These are phyloP conservation scores for Pseudogymnoascus sp. DNA, from an alignment of 2,329 filamentous ascomycete genomes.

Conservation along the genomic window DNA sequence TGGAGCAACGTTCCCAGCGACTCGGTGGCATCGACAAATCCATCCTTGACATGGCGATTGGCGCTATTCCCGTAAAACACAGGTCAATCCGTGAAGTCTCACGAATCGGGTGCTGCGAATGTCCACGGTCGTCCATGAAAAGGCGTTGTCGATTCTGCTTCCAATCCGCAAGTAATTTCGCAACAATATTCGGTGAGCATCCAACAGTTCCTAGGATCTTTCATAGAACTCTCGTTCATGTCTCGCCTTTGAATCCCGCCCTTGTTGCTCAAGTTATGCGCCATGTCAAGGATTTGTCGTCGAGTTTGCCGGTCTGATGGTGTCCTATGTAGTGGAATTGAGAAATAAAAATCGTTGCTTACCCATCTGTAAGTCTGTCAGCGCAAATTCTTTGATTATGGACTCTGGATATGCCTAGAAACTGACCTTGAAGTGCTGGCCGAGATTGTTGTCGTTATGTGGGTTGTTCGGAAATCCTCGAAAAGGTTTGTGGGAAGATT, in stretches of 20 bases:
- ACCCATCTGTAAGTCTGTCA: slow-evolving; percentile 47
- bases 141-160: background rate
- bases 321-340: background rate
- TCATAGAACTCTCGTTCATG: background rate
- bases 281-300: slow-evolving; percentile 2
- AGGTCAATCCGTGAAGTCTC: background rate
- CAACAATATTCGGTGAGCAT: background rate
- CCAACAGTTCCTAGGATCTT: background rate
- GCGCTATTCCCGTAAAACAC: background rate
- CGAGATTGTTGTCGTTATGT: slow-evolving; percentile 38
- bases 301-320: background rate
- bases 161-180: background rate
- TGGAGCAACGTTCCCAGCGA: background rate
- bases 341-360: slow-evolving; percentile 34
- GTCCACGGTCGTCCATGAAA: background rate
- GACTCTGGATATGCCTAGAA: slow-evolving; percentile 13
- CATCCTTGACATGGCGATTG: background rate
- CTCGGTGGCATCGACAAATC: background rate
- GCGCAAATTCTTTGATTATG: slow-evolving; percentile 22
- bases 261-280: background rate
- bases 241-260: background rate
- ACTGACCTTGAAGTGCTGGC: slow-evolving; percentile 40
- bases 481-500: slow-evolving; percentile 7
- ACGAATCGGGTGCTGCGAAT: background rate
- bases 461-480: slow-evolving; percentile 6